Percentiles rank a stretch among this genome's conserved stretches.
These are phyloP conservation scores for Tricholoma terreum DNA, from an alignment of 768 basidiomycete genomes.

Conservation along the genomic window DNA sequence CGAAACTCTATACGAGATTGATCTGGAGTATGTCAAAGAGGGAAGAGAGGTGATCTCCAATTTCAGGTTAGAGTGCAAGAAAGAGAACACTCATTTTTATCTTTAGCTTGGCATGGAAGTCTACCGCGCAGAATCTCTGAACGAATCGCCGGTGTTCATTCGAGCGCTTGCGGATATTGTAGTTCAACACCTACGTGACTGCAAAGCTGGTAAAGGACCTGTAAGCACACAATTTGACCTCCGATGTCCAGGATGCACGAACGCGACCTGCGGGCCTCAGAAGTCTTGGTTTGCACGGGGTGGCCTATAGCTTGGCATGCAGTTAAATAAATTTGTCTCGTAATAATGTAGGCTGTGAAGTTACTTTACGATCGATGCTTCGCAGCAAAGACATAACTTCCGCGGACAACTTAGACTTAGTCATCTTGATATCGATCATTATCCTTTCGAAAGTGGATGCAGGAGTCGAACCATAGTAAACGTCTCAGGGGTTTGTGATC, in stretches of 20 bases:
- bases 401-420: background rate
- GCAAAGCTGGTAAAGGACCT: constrained; percentile 55
- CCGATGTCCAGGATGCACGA: constrained; percentile 93
- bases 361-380: background rate
- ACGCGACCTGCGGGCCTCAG: constrained; percentile 79
- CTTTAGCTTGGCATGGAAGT: constrained; percentile 86
- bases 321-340: background rate
- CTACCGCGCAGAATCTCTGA: constrained; percentile 85
- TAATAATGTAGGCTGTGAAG: constrained; percentile 7
- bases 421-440: constrained; percentile 4
- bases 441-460: background rate
- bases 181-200: constrained; percentile 70
- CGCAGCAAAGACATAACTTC: background rate
- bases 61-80: constrained; percentile 7
- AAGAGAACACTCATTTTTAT: constrained; percentile 8
- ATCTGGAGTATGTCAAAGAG: constrained; percentile 90
- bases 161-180: constrained; percentile 92
- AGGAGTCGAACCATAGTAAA: background rate
- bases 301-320: constrained; percentile 41
- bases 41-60: constrained; percentile 70
- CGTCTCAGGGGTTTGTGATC: background rate
- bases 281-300: constrained; percentile 89
- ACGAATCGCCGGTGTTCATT: constrained; percentile 94
- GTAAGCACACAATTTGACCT: constrained; percentile 79
- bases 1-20: constrained; percentile 96